phyloP scores from a whole-genome alignment of 2,329 filamentous ascomycete species.

The Fusarium goolgardi region DNA sequence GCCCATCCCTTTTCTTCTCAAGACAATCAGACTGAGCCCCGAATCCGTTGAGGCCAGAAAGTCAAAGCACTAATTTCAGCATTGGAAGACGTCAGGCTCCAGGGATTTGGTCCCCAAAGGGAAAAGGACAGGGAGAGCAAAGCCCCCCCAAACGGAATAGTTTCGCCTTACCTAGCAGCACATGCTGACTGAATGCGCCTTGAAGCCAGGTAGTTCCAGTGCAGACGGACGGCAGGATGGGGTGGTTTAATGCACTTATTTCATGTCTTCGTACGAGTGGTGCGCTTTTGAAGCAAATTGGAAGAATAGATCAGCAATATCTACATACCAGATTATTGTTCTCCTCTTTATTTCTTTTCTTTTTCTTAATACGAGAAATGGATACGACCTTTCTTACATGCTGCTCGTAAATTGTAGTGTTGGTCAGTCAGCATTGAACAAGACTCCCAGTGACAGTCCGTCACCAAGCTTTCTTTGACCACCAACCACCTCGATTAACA shows the following conservation, averaged over 20 bases:
- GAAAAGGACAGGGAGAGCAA: constrained; percentile 1
- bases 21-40: background rate
- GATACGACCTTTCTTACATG: background rate
- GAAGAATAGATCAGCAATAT: background rate
- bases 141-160: constrained; percentile 11
- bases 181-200: background rate
- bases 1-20: background rate
- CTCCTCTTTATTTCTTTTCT: background rate
- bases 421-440: constrained; percentile 1
- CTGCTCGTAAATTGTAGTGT: background rate
- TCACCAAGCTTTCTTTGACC: background rate
- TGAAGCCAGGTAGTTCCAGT: background rate
- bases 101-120: constrained; percentile 3
- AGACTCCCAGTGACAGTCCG: background rate
- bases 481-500: constrained; percentile 2
- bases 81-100: background rate
- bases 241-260: background rate
- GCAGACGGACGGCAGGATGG: background rate
- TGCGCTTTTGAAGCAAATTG: background rate
- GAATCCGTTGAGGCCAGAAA: background rate
- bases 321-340: background rate
- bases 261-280: background rate
- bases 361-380: background rate
- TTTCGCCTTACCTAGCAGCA: background rate
- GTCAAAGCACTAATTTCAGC: constrained; percentile 10